Conservation (phyloP, 192 early-diverging fungal species). For the Spinellus fusiger region DNA sequence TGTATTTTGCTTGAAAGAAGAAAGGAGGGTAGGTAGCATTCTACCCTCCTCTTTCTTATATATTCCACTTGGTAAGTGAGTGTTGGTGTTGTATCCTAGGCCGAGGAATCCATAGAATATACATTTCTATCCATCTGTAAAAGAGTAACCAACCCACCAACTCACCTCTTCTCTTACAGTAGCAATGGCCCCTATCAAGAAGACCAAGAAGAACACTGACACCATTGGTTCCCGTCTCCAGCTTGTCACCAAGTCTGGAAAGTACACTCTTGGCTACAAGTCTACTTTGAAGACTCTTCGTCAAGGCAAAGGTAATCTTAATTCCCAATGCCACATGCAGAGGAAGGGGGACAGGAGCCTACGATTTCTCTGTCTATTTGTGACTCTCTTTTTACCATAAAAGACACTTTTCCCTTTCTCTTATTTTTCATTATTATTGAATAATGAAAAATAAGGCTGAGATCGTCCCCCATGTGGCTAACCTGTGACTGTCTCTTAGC, state of each 20-base stretch:
- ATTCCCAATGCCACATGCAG: slow-evolving; percentile 1
- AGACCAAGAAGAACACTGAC: slow-evolving; percentile 85
- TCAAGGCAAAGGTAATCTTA: slow-evolving; percentile 81
- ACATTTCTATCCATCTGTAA: no score
- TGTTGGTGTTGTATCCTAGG: no score
- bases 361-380: no score
- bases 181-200: slow-evolving; percentile 58
- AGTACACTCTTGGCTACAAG: slow-evolving; percentile 98
- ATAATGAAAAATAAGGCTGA: no score
- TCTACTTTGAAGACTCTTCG: slow-evolving; percentile 96
- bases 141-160: no score
- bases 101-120: no score
- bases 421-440: slow-evolving; percentile 15
- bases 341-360: slow-evolving; percentile 45
- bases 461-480: slow-evolving; percentile 23
- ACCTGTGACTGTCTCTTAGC: slow-evolving; percentile 37
- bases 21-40: background rate
- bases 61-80: background rate
- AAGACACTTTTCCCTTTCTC: slow-evolving; percentile 14
- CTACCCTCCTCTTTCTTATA: background rate
- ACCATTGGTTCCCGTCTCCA: slow-evolving; percentile 97
- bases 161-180: slow-evolving; percentile 3
- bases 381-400: background rate
- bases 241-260: slow-evolving; percentile 99
- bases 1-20: background rate